Evolutionary conservation across 495 filamentous ascomycete species (phyloP), one percentile per base, ranked within the genome.

Genomic region (Penicillium crystallinum): DNA sequence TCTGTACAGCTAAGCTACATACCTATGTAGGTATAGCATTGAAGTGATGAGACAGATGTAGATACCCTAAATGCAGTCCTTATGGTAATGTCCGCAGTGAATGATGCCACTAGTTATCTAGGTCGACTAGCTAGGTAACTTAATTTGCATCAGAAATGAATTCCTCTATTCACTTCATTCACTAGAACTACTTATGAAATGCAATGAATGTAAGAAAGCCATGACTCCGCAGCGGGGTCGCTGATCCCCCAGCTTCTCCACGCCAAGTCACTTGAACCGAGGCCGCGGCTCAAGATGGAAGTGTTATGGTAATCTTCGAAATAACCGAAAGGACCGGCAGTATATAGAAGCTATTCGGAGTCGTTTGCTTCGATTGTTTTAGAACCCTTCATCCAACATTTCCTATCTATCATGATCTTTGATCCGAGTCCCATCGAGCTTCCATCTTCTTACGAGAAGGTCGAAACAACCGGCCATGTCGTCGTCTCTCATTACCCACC

Each of bases 381-480:
- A 15, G 5, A 29, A 17, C 3, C 7, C 23, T 3, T 27, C 7
- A 7, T 7, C 4, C 4, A 4, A 15, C 6, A 11, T 15, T 17
- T 8, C 9, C 4, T 10, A 33, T 49, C 46, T 29, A 79, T 86
- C 46, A 93, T 82, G 67, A 92, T 93, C 4, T 63, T 58, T 18
- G 54, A 56, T 15, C 53, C 59, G 15, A 34, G 39, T 23, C 19
- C 60, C 4, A 55, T 73, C 48, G 56, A 58, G 18, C 64, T 74
- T 11, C 71, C 69, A 23, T 25, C 56, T 11, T 74, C 71, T 8
- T 74, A 74, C 49, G 68, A 71, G 37, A 60, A 62, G 18, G 62
- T 81, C 40, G 75, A 76, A 19, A 77, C 58, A 37, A 69, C 59
- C 4, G 63, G 63, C 23, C 65, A 83, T 52, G 78, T 86, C 58